phyloP scores from a whole-genome alignment of 1,139 yeast species.

The Zygoascus hellenicus region DNA sequence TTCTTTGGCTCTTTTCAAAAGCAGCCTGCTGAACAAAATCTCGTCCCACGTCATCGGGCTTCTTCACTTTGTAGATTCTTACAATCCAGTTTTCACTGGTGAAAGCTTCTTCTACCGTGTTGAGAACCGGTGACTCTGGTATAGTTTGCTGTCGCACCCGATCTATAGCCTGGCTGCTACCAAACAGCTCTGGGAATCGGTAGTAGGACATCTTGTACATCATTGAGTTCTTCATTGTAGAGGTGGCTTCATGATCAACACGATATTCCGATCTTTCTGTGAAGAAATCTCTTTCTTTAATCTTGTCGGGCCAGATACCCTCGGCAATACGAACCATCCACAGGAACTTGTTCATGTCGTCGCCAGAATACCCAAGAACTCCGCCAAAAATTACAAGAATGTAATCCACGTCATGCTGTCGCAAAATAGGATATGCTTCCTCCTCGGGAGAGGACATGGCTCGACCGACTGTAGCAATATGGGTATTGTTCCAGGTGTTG shows the following conservation, averaged over 20 bases:
- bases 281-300: slow-evolving; percentile 78
- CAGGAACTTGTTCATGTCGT: slow-evolving; percentile 90
- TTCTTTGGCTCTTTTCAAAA: slow-evolving; percentile 30
- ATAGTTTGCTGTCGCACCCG: slow-evolving; percentile 84
- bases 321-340: slow-evolving; percentile 99
- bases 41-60: slow-evolving; percentile 82
- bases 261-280: slow-evolving; percentile 82
- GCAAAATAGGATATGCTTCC: slow-evolving; percentile 78
- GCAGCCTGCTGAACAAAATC: slow-evolving; percentile 34
- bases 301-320: slow-evolving; percentile 99
- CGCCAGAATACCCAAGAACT: slow-evolving; percentile 88
- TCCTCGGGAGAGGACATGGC: slow-evolving; percentile 93
- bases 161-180: slow-evolving; percentile 63
- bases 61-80: slow-evolving; percentile 89
- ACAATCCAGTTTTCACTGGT: slow-evolving; percentile 97
- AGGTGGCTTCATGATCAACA: slow-evolving; percentile 75
- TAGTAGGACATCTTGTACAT: slow-evolving; percentile 95
- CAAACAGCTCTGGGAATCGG: slow-evolving; percentile 70
- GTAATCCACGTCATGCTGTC: slow-evolving; percentile 92
- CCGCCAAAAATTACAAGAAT: slow-evolving; percentile 94
- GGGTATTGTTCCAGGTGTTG: slow-evolving; percentile 99
- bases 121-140: slow-evolving; percentile 55
- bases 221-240: slow-evolving; percentile 79
- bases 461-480: slow-evolving; percentile 98
- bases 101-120: slow-evolving; percentile 86